Base-by-base conservation (phyloP, 2,329 filamentous ascomycete species). In the Clonostachys sp. region DNA sequence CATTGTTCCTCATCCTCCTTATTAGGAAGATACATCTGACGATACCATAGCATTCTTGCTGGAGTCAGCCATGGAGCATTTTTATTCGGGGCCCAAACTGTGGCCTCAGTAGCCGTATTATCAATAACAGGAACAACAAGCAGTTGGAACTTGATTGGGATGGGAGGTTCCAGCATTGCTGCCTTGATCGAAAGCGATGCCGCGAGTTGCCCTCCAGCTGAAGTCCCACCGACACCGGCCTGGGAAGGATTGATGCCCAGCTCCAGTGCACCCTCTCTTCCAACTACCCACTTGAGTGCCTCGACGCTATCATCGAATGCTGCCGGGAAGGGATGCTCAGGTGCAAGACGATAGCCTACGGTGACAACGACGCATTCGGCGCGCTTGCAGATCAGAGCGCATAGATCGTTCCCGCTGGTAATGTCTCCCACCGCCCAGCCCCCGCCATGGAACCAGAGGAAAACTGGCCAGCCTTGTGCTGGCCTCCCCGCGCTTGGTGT, bases 391-490 rank as follows among this genome's bases (percentile, higher is more conserved):
- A 62, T 49, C 44, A 58, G 57, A 5, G 59, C 62, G 41, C 61
- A 60, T 36, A 68, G 60, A 34, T 62, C 64, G 10, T 60, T 61
- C 9, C 65, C 64, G 45, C 57, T 66, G 7, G 57, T 56, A 6
- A 67, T 44, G 4, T 60, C 61, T 1, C 67, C 67, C 45, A 66
- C 57, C 5, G 61, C 66, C 66, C 66, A 70, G 4, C 66, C 67
- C 6, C 67, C 67, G 18, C 67, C 67, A 41, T 70, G 67, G 20
- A 62, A 63, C 67, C 66, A 70, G 9, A 70, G 46, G n/a, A 69
- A 56, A 6, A 58, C 55, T 3, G 67, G 66, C 65, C 65, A 68
- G 3, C 61, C 65, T 6, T 48, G 48, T 1, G 46, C 46, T 7
- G 60, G 58, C 17, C 49, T 44, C 3, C 54, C 41, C 3, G 55